phyloP scores from a whole-genome alignment of 768 basidiomycete species.

The Termitomyces bulborhizus region DNA sequence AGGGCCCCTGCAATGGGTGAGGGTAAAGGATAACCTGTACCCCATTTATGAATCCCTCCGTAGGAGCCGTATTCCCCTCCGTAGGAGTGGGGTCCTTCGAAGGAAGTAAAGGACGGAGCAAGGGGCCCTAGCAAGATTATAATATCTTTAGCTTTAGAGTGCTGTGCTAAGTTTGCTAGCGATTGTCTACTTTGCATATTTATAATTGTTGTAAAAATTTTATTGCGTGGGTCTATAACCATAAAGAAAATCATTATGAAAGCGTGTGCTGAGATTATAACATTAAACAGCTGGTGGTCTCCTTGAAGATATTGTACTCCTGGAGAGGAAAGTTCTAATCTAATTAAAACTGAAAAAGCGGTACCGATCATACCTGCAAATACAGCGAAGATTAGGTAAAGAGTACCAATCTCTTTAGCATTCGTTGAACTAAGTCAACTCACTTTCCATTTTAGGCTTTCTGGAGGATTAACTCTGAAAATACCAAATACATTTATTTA shows the following conservation, averaged over 20 bases:
- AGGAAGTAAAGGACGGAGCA: no score
- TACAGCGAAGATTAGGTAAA: conserved; percentile 8
- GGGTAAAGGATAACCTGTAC: no score
- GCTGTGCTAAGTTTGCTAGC: no score
- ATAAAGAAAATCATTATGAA: conserved; percentile 1
- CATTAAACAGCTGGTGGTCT: conserved; percentile 3
- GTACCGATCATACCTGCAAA: conserved; percentile 7
- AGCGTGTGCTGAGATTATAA: conserved; percentile 1
- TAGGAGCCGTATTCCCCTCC: background rate
- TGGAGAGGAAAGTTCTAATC: conserved; percentile 5
- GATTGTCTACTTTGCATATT: no score
- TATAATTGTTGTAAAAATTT: no score
- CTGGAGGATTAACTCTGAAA: background rate
- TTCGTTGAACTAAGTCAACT: conserved; percentile 7
- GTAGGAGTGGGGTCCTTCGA: no score
- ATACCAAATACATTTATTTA: background rate
- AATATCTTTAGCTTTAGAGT: no score
- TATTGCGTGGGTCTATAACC: background rate
- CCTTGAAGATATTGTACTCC: conserved; percentile 5
- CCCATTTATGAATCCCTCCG: background rate
- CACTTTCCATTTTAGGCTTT: background rate
- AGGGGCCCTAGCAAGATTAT: no score
- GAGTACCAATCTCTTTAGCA: conserved; percentile 10
- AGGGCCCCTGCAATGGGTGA: no score
- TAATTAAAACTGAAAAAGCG: conserved; percentile 4